phyloP scores from a whole-genome alignment of 2,329 filamentous ascomycete genomes.

The Fusarium bactridioides region DNA sequence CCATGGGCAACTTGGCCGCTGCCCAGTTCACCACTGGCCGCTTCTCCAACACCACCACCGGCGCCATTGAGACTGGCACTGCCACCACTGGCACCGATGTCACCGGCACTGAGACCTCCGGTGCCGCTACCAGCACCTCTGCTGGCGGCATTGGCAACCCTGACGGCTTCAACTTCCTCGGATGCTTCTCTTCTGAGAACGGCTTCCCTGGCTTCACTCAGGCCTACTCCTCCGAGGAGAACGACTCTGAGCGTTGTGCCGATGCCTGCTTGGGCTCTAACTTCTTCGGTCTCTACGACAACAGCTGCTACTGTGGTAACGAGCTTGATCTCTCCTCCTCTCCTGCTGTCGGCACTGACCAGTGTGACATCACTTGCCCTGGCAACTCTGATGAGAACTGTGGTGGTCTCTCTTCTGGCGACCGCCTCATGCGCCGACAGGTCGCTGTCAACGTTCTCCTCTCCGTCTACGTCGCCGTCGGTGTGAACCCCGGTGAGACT shows the following conservation, averaged over 20 bases:
- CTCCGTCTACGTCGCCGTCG: slow-evolving; percentile 27
- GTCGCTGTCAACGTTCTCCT: slow-evolving; percentile 35
- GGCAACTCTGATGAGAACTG: slow-evolving; percentile 37
- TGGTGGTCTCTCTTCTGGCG: slow-evolving; percentile 32
- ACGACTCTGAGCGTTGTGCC: slow-evolving; percentile 34
- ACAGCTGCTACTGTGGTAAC: slow-evolving; percentile 44
- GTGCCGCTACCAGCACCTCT: neutral
- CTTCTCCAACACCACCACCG: slow-evolving; percentile 15
- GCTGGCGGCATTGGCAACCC: slow-evolving; percentile 7
- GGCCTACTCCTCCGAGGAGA: slow-evolving; percentile 14
- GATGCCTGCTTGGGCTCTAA: slow-evolving; percentile 33
- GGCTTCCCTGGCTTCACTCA: slow-evolving; percentile 41
- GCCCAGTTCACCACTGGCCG: slow-evolving; percentile 31
- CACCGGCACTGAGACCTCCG: slow-evolving; percentile 1
- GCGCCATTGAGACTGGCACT: neutral
- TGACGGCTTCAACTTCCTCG: slow-evolving; percentile 36
- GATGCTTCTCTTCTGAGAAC: slow-evolving; percentile 41
- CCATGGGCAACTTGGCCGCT: slow-evolving; percentile 43
- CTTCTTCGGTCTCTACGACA: slow-evolving; percentile 39
- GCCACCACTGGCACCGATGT: neutral
- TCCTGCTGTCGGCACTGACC: slow-evolving; percentile 5
- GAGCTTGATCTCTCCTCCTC: slow-evolving; percentile 12
- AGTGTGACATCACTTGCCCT: slow-evolving; percentile 43
- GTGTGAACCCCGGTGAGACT: slow-evolving; percentile 20
- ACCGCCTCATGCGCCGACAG: slow-evolving; percentile 36